Conservation (phyloP, 305 asterid species). For the Fraxinus velutina region DNA sequence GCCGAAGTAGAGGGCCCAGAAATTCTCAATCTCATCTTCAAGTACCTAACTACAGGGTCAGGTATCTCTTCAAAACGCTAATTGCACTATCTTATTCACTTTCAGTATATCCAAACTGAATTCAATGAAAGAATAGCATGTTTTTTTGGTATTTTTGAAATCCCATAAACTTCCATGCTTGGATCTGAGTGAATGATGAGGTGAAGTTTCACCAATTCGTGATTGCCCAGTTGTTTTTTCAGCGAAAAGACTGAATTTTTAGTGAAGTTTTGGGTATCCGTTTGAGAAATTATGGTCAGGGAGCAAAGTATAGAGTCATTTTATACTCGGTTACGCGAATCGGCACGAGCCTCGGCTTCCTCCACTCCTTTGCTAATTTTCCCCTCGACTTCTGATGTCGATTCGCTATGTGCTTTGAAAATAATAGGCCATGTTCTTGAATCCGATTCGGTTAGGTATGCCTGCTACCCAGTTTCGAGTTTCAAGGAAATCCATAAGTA, state of each 20-base stretch:
- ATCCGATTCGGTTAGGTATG: constrained; percentile 89
- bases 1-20: constrained; percentile 20
- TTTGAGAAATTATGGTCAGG: constrained; percentile 62
- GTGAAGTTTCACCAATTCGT: constrained; percentile 21
- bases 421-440: constrained; percentile 81
- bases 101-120: neutral
- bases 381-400: constrained; percentile 92
- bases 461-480: constrained; percentile 86
- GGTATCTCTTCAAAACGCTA: constrained; percentile 41
- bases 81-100: constrained; percentile 2
- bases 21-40: neutral
- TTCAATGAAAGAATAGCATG: neutral
- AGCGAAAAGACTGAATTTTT: constrained; percentile 15
- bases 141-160: constrained; percentile 8
- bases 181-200: constrained; percentile 20
- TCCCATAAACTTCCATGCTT: neutral
- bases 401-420: constrained; percentile 82
- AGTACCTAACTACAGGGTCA: constrained; percentile 22
- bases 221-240: constrained; percentile 18
- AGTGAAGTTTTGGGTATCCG: constrained; percentile 9
- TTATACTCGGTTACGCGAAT: constrained; percentile 55
- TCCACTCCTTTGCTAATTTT: constrained; percentile 69
- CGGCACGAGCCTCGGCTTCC: constrained; percentile 67
- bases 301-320: constrained; percentile 71
- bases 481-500: constrained; percentile 83